Evolutionary conservation across 306 rosid species (phyloP).

Genomic region (Albizia julibrissin): DNA sequence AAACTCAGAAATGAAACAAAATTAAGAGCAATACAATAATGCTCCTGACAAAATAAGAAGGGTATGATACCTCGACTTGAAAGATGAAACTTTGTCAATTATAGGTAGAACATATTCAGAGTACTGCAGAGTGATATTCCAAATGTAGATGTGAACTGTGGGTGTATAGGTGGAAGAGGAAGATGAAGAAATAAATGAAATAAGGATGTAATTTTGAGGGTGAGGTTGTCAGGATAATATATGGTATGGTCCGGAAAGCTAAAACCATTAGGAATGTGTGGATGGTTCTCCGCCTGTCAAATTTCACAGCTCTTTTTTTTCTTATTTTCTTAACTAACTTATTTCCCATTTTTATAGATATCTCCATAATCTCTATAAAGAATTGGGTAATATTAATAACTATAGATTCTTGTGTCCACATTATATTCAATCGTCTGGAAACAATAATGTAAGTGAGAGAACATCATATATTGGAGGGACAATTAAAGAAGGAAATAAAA

Average conservation of each 20-base stretch:
- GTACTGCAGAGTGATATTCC: conserved; percentile 20
- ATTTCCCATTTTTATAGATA: too few species aligned
- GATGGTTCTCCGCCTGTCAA: conserved; percentile 65
- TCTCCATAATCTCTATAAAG: too few species aligned
- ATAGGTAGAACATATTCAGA: conserved; percentile 30
- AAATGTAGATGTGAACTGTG: neutral
- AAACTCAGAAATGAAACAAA: conserved; percentile 23
- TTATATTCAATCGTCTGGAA: too few species aligned
- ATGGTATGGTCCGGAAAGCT: conserved; percentile 9
- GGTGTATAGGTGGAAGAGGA: conserved; percentile 8
- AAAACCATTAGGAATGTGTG: conserved; percentile 48
- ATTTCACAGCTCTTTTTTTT: too few species aligned
- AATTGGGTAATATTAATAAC: too few species aligned
- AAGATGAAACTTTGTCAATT: conserved; percentile 32
- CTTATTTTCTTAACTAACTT: too few species aligned
- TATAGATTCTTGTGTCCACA: too few species aligned
- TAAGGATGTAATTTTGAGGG: conserved; percentile 38
- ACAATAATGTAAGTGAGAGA: too few species aligned
- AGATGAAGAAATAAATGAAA: conserved; percentile 19
- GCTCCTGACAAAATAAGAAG: conserved; percentile 26
- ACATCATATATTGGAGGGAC: too few species aligned
- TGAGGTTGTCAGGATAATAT: conserved; percentile 46
- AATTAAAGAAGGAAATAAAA: too few species aligned
- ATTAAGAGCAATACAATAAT: conserved; percentile 2
- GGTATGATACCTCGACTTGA: conserved; percentile 36